Conservation (phyloP, 306 rosid genomes). For the Acacia acuminata region DNA sequence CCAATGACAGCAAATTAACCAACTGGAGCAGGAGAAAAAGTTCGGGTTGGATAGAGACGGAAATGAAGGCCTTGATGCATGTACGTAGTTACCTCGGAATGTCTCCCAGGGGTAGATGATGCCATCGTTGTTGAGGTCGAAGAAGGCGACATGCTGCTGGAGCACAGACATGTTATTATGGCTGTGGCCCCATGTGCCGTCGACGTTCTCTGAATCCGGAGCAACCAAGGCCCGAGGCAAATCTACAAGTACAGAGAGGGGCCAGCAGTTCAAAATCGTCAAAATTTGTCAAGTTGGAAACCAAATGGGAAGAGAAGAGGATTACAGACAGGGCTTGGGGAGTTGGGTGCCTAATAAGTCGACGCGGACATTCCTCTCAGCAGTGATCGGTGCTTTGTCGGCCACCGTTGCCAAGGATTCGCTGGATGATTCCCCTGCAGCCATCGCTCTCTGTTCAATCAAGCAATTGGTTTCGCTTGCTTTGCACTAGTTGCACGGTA, state of each 20-base stretch:
- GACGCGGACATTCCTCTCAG: constrained; percentile 31
- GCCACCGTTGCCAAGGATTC: constrained; percentile 51
- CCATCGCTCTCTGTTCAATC: constrained; percentile 1
- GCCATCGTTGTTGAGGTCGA: constrained; percentile 69
- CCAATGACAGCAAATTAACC: neutral
- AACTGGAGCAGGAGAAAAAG: no score
- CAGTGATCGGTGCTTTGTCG: constrained; percentile 43
- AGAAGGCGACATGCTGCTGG: constrained; percentile 79
- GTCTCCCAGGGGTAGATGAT: constrained; percentile 76
- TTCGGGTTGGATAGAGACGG: no score
- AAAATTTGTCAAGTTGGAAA: neutral
- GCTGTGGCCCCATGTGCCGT: constrained; percentile 67
- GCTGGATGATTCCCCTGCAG: constrained; percentile 26
- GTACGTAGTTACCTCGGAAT: constrained; percentile 44
- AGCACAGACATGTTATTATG: constrained; percentile 73
- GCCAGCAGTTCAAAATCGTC: neutral
- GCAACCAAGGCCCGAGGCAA: constrained; percentile 69
- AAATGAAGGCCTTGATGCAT: no score
- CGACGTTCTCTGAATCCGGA: constrained; percentile 61
- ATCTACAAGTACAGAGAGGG: constrained; percentile 33
- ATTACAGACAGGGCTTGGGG: constrained; percentile 73
- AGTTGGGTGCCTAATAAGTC: constrained; percentile 53
- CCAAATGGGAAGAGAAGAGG: neutral
- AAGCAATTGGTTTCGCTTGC: neutral
- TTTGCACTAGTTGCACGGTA: neutral